Conservation (phyloP, 306 rosid species). For the Begonia masoniana region DNA sequence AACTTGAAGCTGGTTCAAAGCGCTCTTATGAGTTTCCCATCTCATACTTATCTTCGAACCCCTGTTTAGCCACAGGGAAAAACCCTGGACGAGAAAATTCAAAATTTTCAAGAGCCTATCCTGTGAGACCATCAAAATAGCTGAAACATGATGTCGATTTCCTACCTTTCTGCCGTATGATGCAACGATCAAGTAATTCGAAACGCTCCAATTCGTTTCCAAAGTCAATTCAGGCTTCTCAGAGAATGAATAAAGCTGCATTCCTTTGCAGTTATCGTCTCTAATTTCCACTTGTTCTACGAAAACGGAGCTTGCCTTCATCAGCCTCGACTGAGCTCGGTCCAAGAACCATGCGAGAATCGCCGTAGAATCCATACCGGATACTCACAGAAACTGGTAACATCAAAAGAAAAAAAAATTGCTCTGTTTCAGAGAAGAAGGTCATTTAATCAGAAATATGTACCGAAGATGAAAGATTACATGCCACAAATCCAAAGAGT, state of each 20-base stretch:
- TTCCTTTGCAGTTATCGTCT: conserved; percentile 15
- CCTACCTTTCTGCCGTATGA: conserved; percentile 44
- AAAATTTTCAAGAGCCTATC: no score
- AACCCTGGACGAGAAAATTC: conserved; percentile 28
- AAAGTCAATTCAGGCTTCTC: conserved; percentile 40
- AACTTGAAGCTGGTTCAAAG: conserved; percentile 26
- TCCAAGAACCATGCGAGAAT: conserved; percentile 44
- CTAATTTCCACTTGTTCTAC: conserved; percentile 33
- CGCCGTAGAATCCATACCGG: conserved; percentile 47
- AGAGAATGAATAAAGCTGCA: conserved; percentile 28
- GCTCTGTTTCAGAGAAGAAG: conserved; percentile 19
- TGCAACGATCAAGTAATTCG: conserved; percentile 24
- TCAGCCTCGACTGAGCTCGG: conserved; percentile 59
- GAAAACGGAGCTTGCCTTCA: conserved; percentile 36
- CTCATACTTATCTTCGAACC: conserved; percentile 49
- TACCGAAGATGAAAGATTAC: conserved; percentile 33
- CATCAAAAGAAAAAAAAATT: neutral
- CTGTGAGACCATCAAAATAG: no score
- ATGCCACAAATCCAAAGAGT: conserved; percentile 73
- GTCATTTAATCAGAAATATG: neutral
- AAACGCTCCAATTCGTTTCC: conserved; percentile 35
- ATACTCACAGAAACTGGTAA: conserved; percentile 46
- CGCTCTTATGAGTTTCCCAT: conserved; percentile 42
- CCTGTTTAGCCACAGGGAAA: conserved; percentile 56
- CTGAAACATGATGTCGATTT: neutral